phyloP scores from a whole-genome alignment of 202 grass and related monocot genomes.

The Digitaria exilis region DNA sequence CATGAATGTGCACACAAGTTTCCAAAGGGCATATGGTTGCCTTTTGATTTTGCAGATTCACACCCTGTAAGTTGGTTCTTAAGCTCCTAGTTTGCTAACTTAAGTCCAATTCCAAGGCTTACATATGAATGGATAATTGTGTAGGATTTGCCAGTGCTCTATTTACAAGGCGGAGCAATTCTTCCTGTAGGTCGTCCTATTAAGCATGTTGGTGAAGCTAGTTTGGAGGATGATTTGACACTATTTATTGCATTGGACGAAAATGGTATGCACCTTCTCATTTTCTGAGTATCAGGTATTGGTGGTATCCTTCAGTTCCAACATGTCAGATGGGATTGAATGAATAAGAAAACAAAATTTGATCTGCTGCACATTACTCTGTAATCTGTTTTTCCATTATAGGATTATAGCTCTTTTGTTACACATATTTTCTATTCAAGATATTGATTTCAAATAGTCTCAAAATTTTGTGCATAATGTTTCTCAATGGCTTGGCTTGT shows the following conservation, averaged over 20 bases:
- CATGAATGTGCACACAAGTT: constrained; percentile 74
- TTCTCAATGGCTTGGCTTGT: constrained; percentile 10
- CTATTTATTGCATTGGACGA: constrained; percentile 86
- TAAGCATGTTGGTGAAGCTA: constrained; percentile 87
- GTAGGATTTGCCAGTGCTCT: constrained; percentile 85
- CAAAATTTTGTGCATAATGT: constrained; percentile 6
- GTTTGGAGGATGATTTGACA: constrained; percentile 74
- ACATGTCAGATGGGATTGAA: constrained; percentile 12
- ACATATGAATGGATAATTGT: constrained; percentile 36
- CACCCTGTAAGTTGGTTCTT: constrained; percentile 78
- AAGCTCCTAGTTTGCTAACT: constrained; percentile 29
- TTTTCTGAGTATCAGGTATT: constrained; percentile 15
- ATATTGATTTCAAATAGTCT: not conserved
- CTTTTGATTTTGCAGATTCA: constrained; percentile 90
- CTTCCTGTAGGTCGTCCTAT: constrained; percentile 79
- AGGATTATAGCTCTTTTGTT: not conserved
- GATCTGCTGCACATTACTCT: not conserved
- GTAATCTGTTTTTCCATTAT: not conserved
- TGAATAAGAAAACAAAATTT: constrained; percentile 6
- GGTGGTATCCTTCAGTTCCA: not conserved
- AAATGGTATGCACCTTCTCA: constrained; percentile 59
- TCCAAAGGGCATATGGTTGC: constrained; percentile 80
- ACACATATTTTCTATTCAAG: constrained; percentile 12
- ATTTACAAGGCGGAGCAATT: constrained; percentile 85
- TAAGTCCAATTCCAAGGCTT: constrained; percentile 9